Base-by-base conservation (phyloP, 768 basidiomycete species). In the Mycena vulgaris region DNA sequence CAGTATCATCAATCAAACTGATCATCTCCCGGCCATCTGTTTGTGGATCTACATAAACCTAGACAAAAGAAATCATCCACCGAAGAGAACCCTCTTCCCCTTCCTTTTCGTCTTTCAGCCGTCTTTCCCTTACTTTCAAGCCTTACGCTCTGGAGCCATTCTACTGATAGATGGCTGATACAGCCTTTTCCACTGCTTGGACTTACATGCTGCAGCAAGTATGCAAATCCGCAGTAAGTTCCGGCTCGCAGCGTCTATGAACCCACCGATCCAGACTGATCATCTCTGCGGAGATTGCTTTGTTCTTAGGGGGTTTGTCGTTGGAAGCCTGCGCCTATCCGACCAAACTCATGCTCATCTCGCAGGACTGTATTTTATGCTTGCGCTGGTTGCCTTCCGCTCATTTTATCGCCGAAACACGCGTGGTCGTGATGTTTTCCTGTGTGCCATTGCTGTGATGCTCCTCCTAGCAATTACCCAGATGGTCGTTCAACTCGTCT, bases 181-280 rank as follows among this genome's bases (percentile, higher is more conserved):
- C 42, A 25, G 27, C 45, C 28, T 60, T 60, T 23, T 47, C 42
- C 14, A 17, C 42, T 6, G 42, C 42, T 48, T 60, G 58, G 58
- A 60, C 58, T 21, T 27, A 21, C 58, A 60, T 60, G 58, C 58
- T 60, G 42, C 58, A 48, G 58, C 51, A 63, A 16, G 51, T 53
- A n/a, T 63, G 62, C 51, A 63, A 63, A 53, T 63, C 62, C 28
- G 37, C 62, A 4, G 62, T 63, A n/a, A n/a, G 62, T 53, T 28
- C 49, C 21, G 21, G n/a, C n/a, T n/a, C n/a, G 16, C 10, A 23
- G 10, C 55, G n/a, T 39, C 48, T 6, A 42, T 16, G 14, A 63
- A 52, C n/a, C 17, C 14, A 39, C 39, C 9, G 7, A 39, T 16
- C 39, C 39, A 11, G 39, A 39, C 7, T 3, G 9, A 10, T 39